These are phyloP conservation scores for Diatrype stigma DNA, from an alignment of 2,329 filamentous ascomycete species.

Conservation along the genomic window DNA sequence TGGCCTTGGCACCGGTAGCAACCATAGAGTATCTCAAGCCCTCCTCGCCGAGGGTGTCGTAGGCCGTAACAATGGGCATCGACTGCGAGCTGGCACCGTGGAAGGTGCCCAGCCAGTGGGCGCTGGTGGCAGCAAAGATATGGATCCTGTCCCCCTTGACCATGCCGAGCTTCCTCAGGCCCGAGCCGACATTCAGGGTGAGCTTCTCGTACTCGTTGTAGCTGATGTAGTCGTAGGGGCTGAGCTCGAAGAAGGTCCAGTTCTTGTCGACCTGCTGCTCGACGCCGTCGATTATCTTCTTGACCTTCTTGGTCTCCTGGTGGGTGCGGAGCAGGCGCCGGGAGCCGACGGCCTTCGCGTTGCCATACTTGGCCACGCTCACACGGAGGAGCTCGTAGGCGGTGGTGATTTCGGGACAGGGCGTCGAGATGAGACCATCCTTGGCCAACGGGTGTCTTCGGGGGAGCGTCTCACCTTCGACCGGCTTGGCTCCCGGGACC, in stretches of 20 bases:
- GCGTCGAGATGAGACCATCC: conserved; percentile 57
- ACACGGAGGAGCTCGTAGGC: conserved; percentile 71
- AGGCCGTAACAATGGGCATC: conserved; percentile 74
- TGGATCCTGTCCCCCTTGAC: conserved; percentile 66
- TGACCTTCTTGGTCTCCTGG: conserved; percentile 81
- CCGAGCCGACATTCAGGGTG: conserved; percentile 63
- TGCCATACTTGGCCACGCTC: conserved; percentile 61
- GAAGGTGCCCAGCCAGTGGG: conserved; percentile 48
- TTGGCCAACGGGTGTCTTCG: conserved; percentile 61
- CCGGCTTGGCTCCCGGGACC: conserved; percentile 56
- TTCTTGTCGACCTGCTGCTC: conserved; percentile 80
- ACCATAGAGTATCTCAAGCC: conserved; percentile 67
- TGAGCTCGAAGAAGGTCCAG: conserved; percentile 85
- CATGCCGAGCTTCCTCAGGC: conserved; percentile 69
- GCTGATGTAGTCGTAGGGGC: conserved; percentile 70
- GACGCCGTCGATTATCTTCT: conserved; percentile 79
- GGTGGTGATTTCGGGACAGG: conserved; percentile 63
- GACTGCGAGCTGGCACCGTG: conserved; percentile 65
- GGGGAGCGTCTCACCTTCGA: conserved; percentile 70
- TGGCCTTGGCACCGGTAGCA: conserved; percentile 65
- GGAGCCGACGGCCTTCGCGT: conserved; percentile 62
- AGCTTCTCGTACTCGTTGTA: conserved; percentile 75
- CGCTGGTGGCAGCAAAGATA: conserved; percentile 71
- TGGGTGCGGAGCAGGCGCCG: conserved; percentile 73
- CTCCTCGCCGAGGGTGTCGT: conserved; percentile 71